Evolutionary conservation across 331 rosid genomes (phyloP).

Genomic region (Quercus phellos): DNA sequence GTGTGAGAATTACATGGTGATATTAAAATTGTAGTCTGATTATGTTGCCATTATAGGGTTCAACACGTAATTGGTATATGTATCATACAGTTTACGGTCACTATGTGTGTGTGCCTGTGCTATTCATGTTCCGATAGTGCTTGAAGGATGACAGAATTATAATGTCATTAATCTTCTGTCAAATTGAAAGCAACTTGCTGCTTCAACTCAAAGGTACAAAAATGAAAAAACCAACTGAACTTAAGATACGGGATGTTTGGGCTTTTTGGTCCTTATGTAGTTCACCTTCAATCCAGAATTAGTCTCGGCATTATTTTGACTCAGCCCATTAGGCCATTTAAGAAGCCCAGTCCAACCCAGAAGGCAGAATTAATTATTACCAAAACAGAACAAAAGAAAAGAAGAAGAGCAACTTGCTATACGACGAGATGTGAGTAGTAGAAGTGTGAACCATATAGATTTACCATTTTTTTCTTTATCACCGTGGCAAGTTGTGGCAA

Average conservation of each 20-base stretch:
- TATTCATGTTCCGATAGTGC: background rate
- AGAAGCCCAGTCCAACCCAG: background rate
- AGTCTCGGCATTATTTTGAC: too few species aligned
- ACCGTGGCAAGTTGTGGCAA: fast-evolving
- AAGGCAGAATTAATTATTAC: background rate
- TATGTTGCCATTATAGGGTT: conserved; percentile 15
- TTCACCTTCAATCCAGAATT: background rate
- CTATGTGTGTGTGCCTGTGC: background rate
- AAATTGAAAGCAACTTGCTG: too few species aligned
- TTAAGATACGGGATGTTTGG: background rate
- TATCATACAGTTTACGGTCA: background rate
- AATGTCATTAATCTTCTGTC: background rate
- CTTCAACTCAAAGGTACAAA: background rate
- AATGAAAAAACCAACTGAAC: background rate
- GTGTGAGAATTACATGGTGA: too few species aligned
- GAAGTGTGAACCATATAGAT: too few species aligned
- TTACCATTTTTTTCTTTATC: fast-evolving
- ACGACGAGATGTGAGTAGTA: fast-evolving
- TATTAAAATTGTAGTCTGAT: background rate
- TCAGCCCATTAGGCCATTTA: background rate
- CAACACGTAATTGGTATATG: background rate
- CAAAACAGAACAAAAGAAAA: background rate
- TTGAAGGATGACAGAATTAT: background rate
- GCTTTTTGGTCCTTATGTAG: background rate
- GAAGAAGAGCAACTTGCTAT: background rate